Conservation (phyloP, 2,329 filamentous ascomycete genomes). For the Aaosphaeria arxii region DNA sequence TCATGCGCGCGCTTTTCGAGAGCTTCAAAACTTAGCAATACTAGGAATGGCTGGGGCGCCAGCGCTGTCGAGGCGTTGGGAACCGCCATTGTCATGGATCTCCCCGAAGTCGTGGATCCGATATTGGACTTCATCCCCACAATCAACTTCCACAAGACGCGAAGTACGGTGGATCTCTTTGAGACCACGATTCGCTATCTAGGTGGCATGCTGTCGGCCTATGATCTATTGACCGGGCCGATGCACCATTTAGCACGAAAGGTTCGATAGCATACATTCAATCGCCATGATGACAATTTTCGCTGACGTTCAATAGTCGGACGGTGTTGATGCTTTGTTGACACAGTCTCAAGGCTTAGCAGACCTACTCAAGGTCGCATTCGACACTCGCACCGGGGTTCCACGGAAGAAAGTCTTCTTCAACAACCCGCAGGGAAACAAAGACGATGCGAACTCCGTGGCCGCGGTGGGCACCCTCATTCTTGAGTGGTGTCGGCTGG, state of each 20-base stretch:
- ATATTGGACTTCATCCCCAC: slow-evolving; percentile 49
- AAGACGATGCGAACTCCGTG: slow-evolving; percentile 57
- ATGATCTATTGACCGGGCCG: slow-evolving; percentile 57
- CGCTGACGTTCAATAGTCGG: background rate
- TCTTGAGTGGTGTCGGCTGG: slow-evolving; percentile 75
- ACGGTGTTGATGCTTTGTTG: slow-evolving; percentile 56
- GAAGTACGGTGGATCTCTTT: slow-evolving; percentile 3
- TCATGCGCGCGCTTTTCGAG: too few species aligned
- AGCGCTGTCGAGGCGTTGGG: slow-evolving; percentile 56
- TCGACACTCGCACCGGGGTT: slow-evolving; percentile 68
- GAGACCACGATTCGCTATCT: slow-evolving; percentile 15
- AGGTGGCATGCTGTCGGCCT: slow-evolving; percentile 21
- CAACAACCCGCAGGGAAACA: slow-evolving; percentile 46
- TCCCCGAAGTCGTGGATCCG: slow-evolving; percentile 53
- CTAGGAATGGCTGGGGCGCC: slow-evolving; percentile 42
- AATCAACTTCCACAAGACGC: slow-evolving; percentile 50
- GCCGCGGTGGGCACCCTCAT: slow-evolving; percentile 73
- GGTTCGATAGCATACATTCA: too few species aligned
- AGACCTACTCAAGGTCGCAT: slow-evolving; percentile 69
- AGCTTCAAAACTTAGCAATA: slow-evolving; percentile 12
- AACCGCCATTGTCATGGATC: slow-evolving; percentile 59
- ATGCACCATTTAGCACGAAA: slow-evolving; percentile 43
- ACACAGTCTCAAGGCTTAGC: slow-evolving; percentile 64
- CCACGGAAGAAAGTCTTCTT: slow-evolving; percentile 67
- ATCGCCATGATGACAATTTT: too few species aligned